These are phyloP conservation scores for Closterium sp. DNA, from an alignment of 139 green algal species.

Conservation along the genomic window DNA sequence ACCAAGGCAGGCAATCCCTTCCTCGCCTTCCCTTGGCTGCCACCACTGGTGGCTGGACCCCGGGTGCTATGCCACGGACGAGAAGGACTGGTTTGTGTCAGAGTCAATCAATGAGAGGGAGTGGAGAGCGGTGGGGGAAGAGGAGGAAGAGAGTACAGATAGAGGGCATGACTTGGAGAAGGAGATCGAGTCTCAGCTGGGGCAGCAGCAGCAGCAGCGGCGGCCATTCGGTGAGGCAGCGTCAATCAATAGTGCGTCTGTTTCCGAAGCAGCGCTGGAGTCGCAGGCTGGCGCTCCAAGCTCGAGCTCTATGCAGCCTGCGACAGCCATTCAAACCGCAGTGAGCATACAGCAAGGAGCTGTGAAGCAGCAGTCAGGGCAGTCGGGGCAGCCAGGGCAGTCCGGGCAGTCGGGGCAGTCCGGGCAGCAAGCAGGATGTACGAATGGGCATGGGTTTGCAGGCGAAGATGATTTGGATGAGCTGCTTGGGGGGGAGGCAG, in stretches of 20 bases:
- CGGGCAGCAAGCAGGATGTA: not conserved
- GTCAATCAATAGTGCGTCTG: too few relatives aligned
- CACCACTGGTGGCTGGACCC: not conserved
- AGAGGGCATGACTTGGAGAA: not conserved
- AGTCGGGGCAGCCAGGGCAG: not conserved
- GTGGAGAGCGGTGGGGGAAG: too few relatives aligned
- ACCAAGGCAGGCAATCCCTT: too few relatives aligned
- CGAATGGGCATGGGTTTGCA: not conserved
- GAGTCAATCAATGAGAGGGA: too few relatives aligned
- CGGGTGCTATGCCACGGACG: not conserved
- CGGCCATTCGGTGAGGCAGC: too few relatives aligned
- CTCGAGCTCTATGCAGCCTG: too few relatives aligned
- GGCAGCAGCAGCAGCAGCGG: not conserved
- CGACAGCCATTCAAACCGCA: not conserved
- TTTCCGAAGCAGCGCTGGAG: too few relatives aligned
- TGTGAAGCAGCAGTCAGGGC: not conserved
- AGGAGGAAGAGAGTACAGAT: not conserved
- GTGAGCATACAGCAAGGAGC: not conserved
- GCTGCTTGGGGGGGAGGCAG: not conserved
- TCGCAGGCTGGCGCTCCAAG: too few relatives aligned
- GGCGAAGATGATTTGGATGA: not conserved
- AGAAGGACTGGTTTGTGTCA: not conserved
- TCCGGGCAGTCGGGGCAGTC: not conserved
- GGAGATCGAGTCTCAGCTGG: not conserved
- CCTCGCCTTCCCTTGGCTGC: too few relatives aligned